Evolutionary conservation across 2,329 filamentous ascomycete genomes (phyloP), one percentile per base, ranked within the genome.

Genomic region (Plectosphaerella sp.): DNA sequence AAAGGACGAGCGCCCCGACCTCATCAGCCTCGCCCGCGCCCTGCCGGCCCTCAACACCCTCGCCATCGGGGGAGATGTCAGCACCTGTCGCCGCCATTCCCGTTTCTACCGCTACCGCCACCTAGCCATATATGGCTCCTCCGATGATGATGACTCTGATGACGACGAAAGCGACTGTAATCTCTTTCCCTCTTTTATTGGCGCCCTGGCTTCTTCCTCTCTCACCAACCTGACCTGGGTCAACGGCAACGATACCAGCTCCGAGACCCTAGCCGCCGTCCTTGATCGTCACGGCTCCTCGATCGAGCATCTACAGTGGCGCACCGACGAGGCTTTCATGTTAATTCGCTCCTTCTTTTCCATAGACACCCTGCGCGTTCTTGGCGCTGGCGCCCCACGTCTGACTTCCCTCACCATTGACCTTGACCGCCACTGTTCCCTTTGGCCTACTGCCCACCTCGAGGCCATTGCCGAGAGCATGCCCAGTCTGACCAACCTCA

Each of bases 191-290:
- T 33, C 49, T 0, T n/a, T 53, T 10, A 51, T 53, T 33, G 9
- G 45, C 1, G 33, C 45, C 12, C 24, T 55, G 1, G 51, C 51
- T 1, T 4, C 15, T 16, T 42, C 50, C 11, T 50, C 51, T 5
- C 41, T 55, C 15, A 48, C 48, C 3, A 45, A 50, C 11, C 45
- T 55, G 2, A 37, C 53, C 18, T 55, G 53, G 53, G 24, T 20
- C 0, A 43, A 43, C 16, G 41, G 41, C 15, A 11, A 15, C 25
- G 25, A 11, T 14, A 42, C 1, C 9, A 54, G 48, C 18, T 14
- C 9, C 10, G 45, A 45, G 28, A 54, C 43, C 20, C 43, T 52
- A 1, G 24, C 49, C 1, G 46, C 46, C 0, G 42, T 46, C 1
- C 12, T 54, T 1, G 28, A 48, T 8, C 52, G 33, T 6, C 54